Conservation (phyloP, 2,329 filamentous ascomycete species). For the Dothideomycetes sp. region DNA sequence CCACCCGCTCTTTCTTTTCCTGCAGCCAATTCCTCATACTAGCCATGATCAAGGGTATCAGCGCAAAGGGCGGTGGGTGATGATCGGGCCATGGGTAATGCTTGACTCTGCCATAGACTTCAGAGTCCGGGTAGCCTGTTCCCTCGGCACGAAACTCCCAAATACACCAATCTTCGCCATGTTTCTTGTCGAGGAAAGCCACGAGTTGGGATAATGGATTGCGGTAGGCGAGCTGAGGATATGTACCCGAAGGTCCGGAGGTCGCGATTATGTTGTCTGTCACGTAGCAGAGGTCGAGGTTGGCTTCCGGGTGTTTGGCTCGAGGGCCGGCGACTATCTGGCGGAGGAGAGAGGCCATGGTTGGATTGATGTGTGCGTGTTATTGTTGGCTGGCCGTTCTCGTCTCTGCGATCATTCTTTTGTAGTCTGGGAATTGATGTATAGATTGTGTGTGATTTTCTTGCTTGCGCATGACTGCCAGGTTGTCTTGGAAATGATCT, state of each 20-base stretch:
- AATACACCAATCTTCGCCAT: constrained; percentile 79
- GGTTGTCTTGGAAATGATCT: no score
- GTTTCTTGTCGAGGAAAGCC: constrained; percentile 75
- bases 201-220: constrained; percentile 86
- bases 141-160: constrained; percentile 98
- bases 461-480: no score
- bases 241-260: constrained; percentile 81
- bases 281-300: constrained; percentile 91
- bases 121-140: constrained; percentile 85
- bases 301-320: constrained; percentile 73
- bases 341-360: constrained; percentile 64
- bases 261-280: constrained; percentile 69
- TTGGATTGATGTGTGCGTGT: not conserved
- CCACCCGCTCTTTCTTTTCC: constrained; percentile 51
- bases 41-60: constrained; percentile 82
- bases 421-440: no score
- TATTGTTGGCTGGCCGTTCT: not conserved
- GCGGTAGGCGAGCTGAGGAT: constrained; percentile 84
- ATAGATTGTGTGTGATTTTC: no score
- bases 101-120: constrained; percentile 74
- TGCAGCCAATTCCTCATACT: constrained; percentile 86
- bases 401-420: no score
- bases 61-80: constrained; percentile 83
- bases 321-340: constrained; percentile 87
- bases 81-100: constrained; percentile 98